phyloP scores from a whole-genome alignment of 768 basidiomycete genomes.

The Xerocomus spinulosus region DNA sequence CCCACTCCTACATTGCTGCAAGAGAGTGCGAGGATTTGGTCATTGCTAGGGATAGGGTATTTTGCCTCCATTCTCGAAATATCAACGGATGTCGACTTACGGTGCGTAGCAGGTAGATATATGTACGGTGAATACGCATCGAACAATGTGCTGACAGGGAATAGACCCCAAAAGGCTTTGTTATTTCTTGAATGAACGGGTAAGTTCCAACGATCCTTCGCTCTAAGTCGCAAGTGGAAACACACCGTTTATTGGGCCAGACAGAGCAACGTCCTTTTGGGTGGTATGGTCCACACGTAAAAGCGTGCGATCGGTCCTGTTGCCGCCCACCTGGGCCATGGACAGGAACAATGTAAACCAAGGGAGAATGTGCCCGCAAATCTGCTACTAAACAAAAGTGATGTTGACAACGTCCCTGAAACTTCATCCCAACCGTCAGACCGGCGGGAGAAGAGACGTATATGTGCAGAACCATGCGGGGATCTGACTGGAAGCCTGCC shows the following conservation, averaged over 20 bases:
- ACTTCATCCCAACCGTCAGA: conserved; percentile 12
- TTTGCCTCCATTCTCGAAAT: conserved; percentile 29
- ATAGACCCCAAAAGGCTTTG: conserved; percentile 6
- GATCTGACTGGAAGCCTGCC: conserved; percentile 18
- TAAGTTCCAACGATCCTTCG: conserved; percentile 24
- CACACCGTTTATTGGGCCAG: conserved; percentile 11
- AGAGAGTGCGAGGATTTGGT: conserved; percentile 56
- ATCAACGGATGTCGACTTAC: conserved; percentile 17
- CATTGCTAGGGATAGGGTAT: conserved; percentile 30
- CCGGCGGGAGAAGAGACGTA: conserved; percentile 24
- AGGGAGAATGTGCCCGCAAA: conserved; percentile 21
- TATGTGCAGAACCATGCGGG: conserved; percentile 12
- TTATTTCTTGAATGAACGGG: conserved; percentile 20
- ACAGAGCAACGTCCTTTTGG: conserved; percentile 11
- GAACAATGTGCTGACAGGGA: conserved; percentile 15
- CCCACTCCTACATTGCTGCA: conserved; percentile 75
- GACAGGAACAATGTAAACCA: conserved; percentile 19
- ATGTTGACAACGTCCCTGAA: conserved; percentile 23
- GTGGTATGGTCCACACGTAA: conserved; percentile 19
- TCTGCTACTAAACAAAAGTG: conserved; percentile 17
- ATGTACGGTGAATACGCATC: conserved; percentile 14
- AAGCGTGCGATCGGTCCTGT: conserved; percentile 9
- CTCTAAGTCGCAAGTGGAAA: conserved; percentile 14
- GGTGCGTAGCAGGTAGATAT: conserved; percentile 20
- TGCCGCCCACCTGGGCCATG: conserved; percentile 7